These are phyloP conservation scores for Neofusicoccum sp. DNA, from an alignment of 2,329 filamentous ascomycete species.

Conservation along the genomic window DNA sequence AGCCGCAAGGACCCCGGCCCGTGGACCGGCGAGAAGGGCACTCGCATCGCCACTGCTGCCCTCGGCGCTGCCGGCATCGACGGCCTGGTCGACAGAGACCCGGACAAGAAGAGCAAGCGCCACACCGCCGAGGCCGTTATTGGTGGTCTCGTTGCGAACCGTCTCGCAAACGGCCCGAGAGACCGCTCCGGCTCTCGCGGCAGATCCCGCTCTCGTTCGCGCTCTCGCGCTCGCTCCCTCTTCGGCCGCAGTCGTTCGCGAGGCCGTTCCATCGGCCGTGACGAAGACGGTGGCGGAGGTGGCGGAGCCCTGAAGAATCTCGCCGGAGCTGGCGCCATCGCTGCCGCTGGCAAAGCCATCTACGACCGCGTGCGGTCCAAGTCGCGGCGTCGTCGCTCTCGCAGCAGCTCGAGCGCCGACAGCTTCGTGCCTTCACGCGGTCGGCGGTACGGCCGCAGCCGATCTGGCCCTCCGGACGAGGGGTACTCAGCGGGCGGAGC, in stretches of 20 bases:
- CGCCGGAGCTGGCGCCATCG: conserved; percentile 51
- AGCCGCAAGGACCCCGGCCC: conserved; percentile 85
- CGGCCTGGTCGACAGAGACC: conserved; percentile 67
- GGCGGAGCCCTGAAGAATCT: conserved; percentile 52
- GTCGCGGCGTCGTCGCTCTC: conserved; percentile 50
- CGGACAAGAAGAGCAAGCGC: conserved; percentile 74
- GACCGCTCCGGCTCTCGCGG: conserved; percentile 63
- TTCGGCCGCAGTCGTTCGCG: conserved; percentile 50
- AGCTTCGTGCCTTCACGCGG: conserved; percentile 55
- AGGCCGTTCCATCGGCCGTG: conserved; percentile 55
- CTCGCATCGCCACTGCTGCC: conserved; percentile 86
- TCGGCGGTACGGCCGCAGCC: conserved; percentile 34
- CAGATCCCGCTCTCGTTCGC: conserved; percentile 55
- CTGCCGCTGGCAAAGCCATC: conserved; percentile 54
- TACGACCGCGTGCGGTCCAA: conserved; percentile 60
- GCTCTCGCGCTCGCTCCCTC: conserved; percentile 62
- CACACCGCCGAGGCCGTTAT: conserved; percentile 85
- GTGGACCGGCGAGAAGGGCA: conserved; percentile 90
- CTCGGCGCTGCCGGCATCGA: conserved; percentile 84
- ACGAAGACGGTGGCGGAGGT: conserved; percentile 41
- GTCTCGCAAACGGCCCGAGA: conserved; percentile 79
- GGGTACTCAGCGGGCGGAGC: neutral
- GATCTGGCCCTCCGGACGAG: neutral
- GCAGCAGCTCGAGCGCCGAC: conserved; percentile 51
- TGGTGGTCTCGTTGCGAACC: conserved; percentile 83